Evolutionary conservation across 2,329 filamentous ascomycete species (phyloP).

Genomic region (Aspergillus chevalieri): DNA sequence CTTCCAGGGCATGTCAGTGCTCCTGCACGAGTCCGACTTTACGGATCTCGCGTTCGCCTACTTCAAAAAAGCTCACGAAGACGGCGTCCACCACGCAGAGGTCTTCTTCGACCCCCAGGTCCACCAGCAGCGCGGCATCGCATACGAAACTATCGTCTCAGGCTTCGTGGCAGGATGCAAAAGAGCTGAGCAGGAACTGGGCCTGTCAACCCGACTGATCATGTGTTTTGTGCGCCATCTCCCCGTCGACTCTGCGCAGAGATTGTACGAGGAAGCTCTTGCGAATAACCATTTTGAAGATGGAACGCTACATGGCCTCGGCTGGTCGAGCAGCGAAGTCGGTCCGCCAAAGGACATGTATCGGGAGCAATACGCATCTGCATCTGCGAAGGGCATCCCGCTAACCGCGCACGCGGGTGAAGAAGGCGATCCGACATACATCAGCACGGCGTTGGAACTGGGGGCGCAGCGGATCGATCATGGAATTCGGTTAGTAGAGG

Average conservation of each 20-base stretch:
- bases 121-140: conserved; percentile 58
- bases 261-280: conserved; percentile 36
- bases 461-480: conserved; percentile 66
- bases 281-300: conserved; percentile 36
- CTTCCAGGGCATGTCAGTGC: conserved; percentile 67
- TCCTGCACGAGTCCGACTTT: conserved; percentile 62
- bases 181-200: conserved; percentile 57
- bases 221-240: conserved; percentile 68
- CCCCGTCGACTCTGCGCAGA: conserved; percentile 52
- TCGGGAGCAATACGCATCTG: conserved; percentile 54
- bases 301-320: conserved; percentile 56
- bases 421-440: conserved; percentile 63
- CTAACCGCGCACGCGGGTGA: conserved; percentile 73
- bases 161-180: conserved; percentile 58
- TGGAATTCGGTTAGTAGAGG: conserved; percentile 60
- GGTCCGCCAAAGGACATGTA: conserved; percentile 55
- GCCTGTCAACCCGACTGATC: conserved; percentile 60
- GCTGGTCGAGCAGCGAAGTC: conserved; percentile 60
- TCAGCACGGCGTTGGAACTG: conserved; percentile 59
- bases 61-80: conserved; percentile 57
- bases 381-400: conserved; percentile 47
- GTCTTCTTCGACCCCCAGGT: conserved; percentile 79
- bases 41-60: conserved; percentile 67
- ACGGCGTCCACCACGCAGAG: conserved; percentile 66
- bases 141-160: conserved; percentile 57